Evolutionary conservation across 2,329 filamentous ascomycete species (phyloP).

Genomic region (Cladosporium sphaerospermum): DNA sequence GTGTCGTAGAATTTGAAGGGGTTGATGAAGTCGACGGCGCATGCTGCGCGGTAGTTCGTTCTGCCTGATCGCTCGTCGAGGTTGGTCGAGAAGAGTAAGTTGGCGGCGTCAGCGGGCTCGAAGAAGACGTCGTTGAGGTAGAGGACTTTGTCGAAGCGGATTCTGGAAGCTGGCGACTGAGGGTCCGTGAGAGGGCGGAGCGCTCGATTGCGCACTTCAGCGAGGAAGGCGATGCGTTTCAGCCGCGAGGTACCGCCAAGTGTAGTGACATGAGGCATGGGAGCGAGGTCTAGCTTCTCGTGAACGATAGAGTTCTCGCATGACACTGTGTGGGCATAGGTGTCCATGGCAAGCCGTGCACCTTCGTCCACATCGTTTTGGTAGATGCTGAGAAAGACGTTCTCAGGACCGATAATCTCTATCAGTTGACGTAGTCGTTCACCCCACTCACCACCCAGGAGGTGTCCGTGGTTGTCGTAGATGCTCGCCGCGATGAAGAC

Average conservation of each 20-base stretch:
- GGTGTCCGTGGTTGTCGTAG: slow-evolving; percentile 55
- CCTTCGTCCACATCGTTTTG: slow-evolving; percentile 61
- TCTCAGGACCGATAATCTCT: slow-evolving; percentile 58
- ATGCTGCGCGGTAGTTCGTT: slow-evolving; percentile 58
- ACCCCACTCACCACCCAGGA: slow-evolving; percentile 61
- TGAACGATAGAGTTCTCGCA: slow-evolving; percentile 49
- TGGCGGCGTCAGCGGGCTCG: slow-evolving; percentile 51
- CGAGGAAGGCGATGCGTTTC: slow-evolving; percentile 68
- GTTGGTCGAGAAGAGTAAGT: slow-evolving; percentile 60
- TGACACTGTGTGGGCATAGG: slow-evolving; percentile 46
- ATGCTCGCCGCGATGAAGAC: slow-evolving; percentile 70
- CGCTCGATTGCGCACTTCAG: slow-evolving; percentile 66
- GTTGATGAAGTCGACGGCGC: slow-evolving; percentile 63
- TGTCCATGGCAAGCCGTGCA: slow-evolving; percentile 49
- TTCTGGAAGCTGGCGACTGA: slow-evolving; percentile 37
- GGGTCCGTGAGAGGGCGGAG: slow-evolving; percentile 54
- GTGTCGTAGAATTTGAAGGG: slow-evolving; percentile 67
- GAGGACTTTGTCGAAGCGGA: slow-evolving; percentile 66
- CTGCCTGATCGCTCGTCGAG: slow-evolving; percentile 43
- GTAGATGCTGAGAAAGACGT: slow-evolving; percentile 67
- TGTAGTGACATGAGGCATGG: slow-evolving; percentile 54
- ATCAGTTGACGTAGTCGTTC: slow-evolving; percentile 55
- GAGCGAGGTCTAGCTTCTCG: slow-evolving; percentile 52
- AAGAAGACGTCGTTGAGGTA: slow-evolving; percentile 57
- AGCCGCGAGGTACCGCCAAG: slow-evolving; percentile 58